phyloP scores from a whole-genome alignment of 2,329 filamentous ascomycete genomes.

The Knoxdaviesia proteae region DNA sequence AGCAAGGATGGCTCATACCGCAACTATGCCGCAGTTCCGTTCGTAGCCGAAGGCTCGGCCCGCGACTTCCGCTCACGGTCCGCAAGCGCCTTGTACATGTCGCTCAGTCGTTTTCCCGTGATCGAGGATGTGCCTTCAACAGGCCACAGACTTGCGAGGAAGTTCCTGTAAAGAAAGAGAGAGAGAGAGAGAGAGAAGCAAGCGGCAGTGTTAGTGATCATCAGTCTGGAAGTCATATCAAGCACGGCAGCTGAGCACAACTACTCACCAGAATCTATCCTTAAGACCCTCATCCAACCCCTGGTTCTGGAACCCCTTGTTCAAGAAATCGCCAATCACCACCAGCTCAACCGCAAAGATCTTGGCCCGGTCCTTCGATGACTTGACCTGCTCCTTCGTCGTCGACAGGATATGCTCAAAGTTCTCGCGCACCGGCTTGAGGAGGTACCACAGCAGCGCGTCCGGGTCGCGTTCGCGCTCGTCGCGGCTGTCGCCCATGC shows the following conservation, averaged over 20 bases:
- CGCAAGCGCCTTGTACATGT: constrained; percentile 21
- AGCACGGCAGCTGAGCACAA: neutral
- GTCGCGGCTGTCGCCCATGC: constrained; percentile 27
- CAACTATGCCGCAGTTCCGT: too few relatives aligned
- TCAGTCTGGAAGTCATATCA: neutral
- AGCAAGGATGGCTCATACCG: too few relatives aligned
- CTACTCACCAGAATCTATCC: constrained; percentile 29
- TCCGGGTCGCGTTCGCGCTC: constrained; percentile 23
- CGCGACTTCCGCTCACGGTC: constrained; percentile 11
- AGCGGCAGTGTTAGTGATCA: neutral
- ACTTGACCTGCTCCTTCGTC: constrained; percentile 40
- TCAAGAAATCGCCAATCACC: constrained; percentile 41
- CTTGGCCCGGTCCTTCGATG: constrained; percentile 37
- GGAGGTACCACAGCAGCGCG: constrained; percentile 24
- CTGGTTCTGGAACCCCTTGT: constrained; percentile 21
- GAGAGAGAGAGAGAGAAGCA: too few relatives aligned
- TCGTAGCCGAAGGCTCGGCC: constrained; percentile 1
- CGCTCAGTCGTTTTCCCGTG: constrained; percentile 20
- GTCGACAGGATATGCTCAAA: constrained; percentile 38
- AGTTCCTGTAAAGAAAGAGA: constrained; percentile 14
- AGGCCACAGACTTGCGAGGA: constrained; percentile 23
- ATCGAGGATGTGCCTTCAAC: constrained; percentile 23
- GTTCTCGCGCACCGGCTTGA: constrained; percentile 38
- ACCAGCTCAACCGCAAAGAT: constrained; percentile 40
- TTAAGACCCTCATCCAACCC: constrained; percentile 20